A percentile compares a stretch with the other conserved stretches of the same genome.
Evolutionary conservation across 192 early-diverging fungal genomes (phyloP).

Genomic region (Gigaspora rosea): DNA sequence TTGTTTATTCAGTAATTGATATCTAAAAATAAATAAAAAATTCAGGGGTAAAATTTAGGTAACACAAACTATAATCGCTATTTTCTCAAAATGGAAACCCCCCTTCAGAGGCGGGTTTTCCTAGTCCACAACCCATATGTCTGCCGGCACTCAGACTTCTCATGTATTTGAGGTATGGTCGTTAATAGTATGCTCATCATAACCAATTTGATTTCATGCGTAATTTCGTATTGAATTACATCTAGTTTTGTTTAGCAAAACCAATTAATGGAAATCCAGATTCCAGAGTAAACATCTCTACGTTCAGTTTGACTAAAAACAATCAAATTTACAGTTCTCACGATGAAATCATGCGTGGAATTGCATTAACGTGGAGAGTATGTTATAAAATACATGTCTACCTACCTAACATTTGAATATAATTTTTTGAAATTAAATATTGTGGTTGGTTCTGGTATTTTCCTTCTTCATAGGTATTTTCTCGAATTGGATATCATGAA

Average conservation of each 20-base stretch:
- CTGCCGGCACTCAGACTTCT: conserved; percentile 74
- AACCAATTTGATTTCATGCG: conserved; percentile 6
- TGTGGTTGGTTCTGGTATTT: too few relatives aligned
- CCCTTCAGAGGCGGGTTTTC: too few relatives aligned
- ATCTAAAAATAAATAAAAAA: too few relatives aligned
- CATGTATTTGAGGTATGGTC: conserved; percentile 48
- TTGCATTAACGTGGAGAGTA: conserved; percentile 60
- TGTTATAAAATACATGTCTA: not conserved
- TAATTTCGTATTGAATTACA: conserved; percentile 28
- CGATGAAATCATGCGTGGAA: conserved; percentile 70
- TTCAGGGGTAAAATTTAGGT: too few relatives aligned
- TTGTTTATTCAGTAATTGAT: too few relatives aligned
- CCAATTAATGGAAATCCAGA: conserved; percentile 77
- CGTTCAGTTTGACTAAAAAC: conserved; percentile 64
- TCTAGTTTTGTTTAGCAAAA: conserved; percentile 59
- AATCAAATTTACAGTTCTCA: conserved; percentile 68
- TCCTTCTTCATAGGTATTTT: conserved; percentile 31
- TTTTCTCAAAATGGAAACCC: too few relatives aligned
- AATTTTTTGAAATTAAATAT: too few relatives aligned
- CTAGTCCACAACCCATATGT: too few relatives aligned
- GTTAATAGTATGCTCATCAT: not conserved
- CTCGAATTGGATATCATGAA: conserved; percentile 62
- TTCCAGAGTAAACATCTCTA: conserved; percentile 62
- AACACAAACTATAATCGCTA: too few relatives aligned
- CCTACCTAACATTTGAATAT: too few relatives aligned